Conservation (phyloP, 2,329 filamentous ascomycete species). For the Magnaporthiopsis poae region DNA sequence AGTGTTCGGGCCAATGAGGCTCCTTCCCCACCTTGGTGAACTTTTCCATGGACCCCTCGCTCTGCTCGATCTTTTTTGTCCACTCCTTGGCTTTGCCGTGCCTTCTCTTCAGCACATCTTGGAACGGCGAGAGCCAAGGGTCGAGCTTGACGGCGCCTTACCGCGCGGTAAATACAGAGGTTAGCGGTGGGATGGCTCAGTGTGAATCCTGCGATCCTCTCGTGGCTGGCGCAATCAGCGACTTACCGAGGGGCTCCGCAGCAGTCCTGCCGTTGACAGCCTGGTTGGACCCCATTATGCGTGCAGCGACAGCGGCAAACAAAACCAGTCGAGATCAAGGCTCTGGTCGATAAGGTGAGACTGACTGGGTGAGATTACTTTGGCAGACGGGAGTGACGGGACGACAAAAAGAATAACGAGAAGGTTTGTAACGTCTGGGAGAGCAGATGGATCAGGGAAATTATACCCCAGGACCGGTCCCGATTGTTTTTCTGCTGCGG, state of each 20-base stretch:
- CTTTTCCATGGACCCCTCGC: slow-evolving; percentile 81
- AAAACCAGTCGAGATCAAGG: neutral
- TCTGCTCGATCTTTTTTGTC: slow-evolving; percentile 73
- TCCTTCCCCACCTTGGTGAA: slow-evolving; percentile 63
- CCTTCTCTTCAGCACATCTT: slow-evolving; percentile 63
- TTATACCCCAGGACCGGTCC: neutral
- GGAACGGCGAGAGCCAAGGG: slow-evolving; percentile 80
- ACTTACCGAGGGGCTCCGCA: slow-evolving; percentile 62
- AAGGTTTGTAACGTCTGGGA: neutral
- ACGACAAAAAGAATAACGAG: neutral
- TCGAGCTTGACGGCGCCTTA: slow-evolving; percentile 78
- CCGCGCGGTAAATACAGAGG: slow-evolving; percentile 5
- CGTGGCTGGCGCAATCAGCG: slow-evolving; percentile 16
- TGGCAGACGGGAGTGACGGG: neutral
- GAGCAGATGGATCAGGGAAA: neutral
- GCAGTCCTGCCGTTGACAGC: slow-evolving; percentile 34
- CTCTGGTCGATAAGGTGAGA: neutral
- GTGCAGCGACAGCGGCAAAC: neutral
- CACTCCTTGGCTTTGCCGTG: slow-evolving; percentile 73
- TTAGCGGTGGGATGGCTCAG: neutral
- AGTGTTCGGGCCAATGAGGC: neutral
- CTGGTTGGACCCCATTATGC: neutral
- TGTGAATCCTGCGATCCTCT: neutral
- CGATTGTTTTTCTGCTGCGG: neutral
- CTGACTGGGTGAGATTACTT: neutral